Conservation (phyloP, 129 eudicot genomes). For the Pittosporum tobira region DNA sequence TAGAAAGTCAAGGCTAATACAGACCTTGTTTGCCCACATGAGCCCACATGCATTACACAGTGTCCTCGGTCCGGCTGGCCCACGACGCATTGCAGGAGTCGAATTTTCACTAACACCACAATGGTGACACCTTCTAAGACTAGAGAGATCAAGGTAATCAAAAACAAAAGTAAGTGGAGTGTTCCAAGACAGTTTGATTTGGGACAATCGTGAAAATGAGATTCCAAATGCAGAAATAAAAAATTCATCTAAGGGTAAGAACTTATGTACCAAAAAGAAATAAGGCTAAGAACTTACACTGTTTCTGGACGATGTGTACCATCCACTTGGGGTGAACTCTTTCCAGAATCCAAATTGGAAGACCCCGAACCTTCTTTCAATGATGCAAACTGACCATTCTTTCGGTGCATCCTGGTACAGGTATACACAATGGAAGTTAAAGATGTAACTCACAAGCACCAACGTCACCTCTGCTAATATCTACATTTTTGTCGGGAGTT, state of each 20-base stretch:
- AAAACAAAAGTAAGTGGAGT: background rate
- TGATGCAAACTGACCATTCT: constrained; percentile 55
- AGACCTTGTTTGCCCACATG: constrained; percentile 61
- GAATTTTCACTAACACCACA: constrained; percentile 40
- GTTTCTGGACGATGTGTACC: constrained; percentile 22
- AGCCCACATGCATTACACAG: constrained; percentile 54
- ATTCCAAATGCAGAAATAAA: background rate
- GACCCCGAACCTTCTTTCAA: constrained; percentile 24
- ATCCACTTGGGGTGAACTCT: constrained; percentile 18
- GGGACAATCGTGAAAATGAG: background rate
- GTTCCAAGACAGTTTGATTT: background rate
- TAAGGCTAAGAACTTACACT: constrained; percentile 28
- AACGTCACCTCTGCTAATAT: background rate
- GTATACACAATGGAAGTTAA: background rate
- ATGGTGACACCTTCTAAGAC: constrained; percentile 32
- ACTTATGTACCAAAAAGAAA: constrained; percentile 11
- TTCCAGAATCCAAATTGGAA: constrained; percentile 27
- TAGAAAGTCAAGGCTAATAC: background rate
- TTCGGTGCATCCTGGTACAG: constrained; percentile 37
- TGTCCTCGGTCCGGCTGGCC: constrained; percentile 48
- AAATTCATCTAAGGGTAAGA: background rate
- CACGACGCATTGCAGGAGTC: constrained; percentile 56
- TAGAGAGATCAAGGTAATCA: constrained; percentile 1
- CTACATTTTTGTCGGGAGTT: background rate
- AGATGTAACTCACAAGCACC: background rate